Evolutionary conservation across 2,329 filamentous ascomycete genomes (phyloP), one percentile per base, ranked within the genome.

Genomic region (Fusarium globosum): DNA sequence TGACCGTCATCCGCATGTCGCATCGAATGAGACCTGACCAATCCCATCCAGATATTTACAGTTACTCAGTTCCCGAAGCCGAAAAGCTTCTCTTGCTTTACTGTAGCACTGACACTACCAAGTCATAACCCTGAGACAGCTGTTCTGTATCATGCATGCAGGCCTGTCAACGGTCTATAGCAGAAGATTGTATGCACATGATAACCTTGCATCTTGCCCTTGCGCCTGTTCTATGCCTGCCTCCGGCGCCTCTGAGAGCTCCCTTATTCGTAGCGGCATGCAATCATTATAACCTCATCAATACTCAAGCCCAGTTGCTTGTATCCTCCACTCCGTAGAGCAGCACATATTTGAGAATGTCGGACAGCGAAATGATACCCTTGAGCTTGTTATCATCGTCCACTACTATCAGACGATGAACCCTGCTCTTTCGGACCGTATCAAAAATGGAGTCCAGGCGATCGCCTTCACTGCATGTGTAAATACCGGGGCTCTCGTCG

Each of bases 361-460:
- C 96, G 67, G 96, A 98, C 61, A 99, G 87, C 12, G 95, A 98
- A 68, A 99, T 91, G 62, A 99, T 90, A 52, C 96, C 96, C 81
- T 92, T 93, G 62, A 99, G 89, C 76, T 92, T 91, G 80, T 92
- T 94, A 59, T 95, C 89, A 74, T 98, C 95, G 82, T 99, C 95
- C 65, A 99, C 94, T 55, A 99, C 93, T 64, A 98, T 92, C 73
- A 99, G 87, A 72, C 96, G 90, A 83, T 99, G 96, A 35, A 99
- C 96, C 69, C 97, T 90, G 51, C 95, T 97, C 84, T 96, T 97
- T 75, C 96, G 93, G 76, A 99, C 94, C 2, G 96, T 98, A 82
- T 98, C 95, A 81, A 98, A 98, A 76, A 99, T 96, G 16, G 95
- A 96, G 81, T 97, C 96, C 56, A 99, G 88, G 62, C 95, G 92